Evolutionary conservation across 768 basidiomycete genomes (phyloP).

Genomic region (Coprinopsis strossmayeri): DNA sequence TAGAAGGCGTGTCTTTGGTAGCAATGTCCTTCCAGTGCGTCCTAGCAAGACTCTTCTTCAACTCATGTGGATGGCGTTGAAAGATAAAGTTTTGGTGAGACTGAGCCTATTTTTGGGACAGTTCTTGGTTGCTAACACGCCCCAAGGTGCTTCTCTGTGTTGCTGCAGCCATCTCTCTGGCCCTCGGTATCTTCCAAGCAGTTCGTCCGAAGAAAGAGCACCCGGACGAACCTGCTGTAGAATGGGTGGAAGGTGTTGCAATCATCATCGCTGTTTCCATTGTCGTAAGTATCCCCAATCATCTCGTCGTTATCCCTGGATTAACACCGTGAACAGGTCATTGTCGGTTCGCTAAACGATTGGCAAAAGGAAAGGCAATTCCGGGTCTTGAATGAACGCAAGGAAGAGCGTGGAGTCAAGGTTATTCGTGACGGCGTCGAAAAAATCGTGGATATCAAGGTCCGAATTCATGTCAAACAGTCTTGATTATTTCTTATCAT

Average conservation of each 20-base stretch:
- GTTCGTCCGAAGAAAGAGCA: constrained; percentile 53
- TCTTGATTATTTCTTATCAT: too few relatives aligned
- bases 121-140: not conserved
- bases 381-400: constrained; percentile 84
- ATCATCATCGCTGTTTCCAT: constrained; percentile 73
- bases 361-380: constrained; percentile 99
- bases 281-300: constrained; percentile 45
- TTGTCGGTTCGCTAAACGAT: constrained; percentile 94
- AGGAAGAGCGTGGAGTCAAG: constrained; percentile 89
- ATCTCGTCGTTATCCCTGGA: not conserved
- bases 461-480: constrained; percentile 19
- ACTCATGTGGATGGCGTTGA: constrained; percentile 81
- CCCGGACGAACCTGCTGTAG: constrained; percentile 70
- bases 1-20: constrained; percentile 64
- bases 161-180: constrained; percentile 88
- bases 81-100: constrained; percentile 86
- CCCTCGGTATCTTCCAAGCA: constrained; percentile 82
- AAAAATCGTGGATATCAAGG: constrained; percentile 75
- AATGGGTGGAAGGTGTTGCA: constrained; percentile 95
- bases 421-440: constrained; percentile 71
- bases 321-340: constrained; percentile 38
- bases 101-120: constrained; percentile 14
- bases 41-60: constrained; percentile 60
- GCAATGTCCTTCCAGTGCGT: constrained; percentile 69
- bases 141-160: constrained; percentile 79